Conservation (phyloP, 1,284 basidiomycete species). For the Microbotryum lychnidis-dioicae region DNA sequence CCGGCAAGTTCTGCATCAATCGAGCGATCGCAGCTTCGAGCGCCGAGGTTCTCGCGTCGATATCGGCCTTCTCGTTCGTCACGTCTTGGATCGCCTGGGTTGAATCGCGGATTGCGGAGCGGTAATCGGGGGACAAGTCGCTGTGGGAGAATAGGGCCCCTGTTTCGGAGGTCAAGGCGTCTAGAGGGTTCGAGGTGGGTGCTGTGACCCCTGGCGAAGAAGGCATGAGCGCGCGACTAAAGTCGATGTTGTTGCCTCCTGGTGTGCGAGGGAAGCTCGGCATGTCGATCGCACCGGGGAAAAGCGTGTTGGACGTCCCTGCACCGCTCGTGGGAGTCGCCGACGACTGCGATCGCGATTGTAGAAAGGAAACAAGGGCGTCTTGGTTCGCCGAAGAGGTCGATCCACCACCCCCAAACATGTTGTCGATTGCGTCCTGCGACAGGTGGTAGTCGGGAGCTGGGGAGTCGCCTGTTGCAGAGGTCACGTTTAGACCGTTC, state of each 20-base stretch:
- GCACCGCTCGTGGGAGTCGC: too few species aligned
- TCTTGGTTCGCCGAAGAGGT: constrained; percentile 1
- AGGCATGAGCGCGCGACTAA: constrained; percentile 2
- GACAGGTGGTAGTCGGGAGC: constrained; percentile 4
- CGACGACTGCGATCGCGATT: too few species aligned
- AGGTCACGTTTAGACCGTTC: constrained; percentile 6
- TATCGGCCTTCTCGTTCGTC: constrained; percentile 19
- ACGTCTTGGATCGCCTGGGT: constrained; percentile 9
- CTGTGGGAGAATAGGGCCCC: constrained; percentile 6
- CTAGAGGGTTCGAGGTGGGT: constrained; percentile 1
- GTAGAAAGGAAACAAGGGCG: constrained; percentile 10
- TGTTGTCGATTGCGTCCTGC: constrained; percentile 15
- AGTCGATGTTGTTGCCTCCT: neutral
- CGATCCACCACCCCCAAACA: constrained; percentile 3
- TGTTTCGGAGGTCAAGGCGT: neutral
- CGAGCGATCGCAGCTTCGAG: constrained; percentile 25
- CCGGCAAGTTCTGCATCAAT: constrained; percentile 22
- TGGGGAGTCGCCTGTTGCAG: neutral
- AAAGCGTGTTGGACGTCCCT: too few species aligned
- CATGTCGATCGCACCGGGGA: too few species aligned
- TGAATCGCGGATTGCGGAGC: constrained; percentile 7
- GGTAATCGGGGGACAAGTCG: neutral
- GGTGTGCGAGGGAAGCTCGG: too few species aligned
- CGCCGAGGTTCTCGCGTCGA: constrained; percentile 25
- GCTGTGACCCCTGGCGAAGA: neutral